A percentile compares a stretch with the other conserved stretches of the same genome.
Conservation (phyloP, 441 rosid genomes). For the Jatropha podagrica region DNA sequence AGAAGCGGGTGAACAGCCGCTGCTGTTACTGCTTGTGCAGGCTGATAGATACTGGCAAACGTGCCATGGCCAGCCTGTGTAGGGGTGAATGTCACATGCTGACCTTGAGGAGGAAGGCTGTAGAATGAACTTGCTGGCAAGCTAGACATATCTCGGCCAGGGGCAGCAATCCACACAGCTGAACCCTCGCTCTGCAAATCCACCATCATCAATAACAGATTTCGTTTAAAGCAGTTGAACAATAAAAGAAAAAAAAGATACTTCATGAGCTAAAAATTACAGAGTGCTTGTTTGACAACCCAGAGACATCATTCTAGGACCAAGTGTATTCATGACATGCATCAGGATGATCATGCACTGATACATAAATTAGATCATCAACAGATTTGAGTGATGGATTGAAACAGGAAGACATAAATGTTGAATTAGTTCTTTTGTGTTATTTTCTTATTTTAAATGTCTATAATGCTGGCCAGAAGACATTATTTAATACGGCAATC, state of each 20-base stretch:
- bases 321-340: neutral
- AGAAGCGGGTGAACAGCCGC: constrained; percentile 72
- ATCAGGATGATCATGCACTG: neutral
- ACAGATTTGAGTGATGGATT: neutral
- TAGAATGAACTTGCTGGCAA: constrained; percentile 75
- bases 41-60: constrained; percentile 71
- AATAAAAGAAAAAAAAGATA: no score
- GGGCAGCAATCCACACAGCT: constrained; percentile 83
- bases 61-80: constrained; percentile 73
- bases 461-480: neutral
- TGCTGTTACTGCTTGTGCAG: constrained; percentile 72
- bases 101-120: constrained; percentile 82
- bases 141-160: constrained; percentile 72
- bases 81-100: constrained; percentile 76
- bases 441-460: no score
- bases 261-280: neutral
- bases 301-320: neutral
- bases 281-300: neutral
- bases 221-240: neutral
- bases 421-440: no score
- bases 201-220: constrained; percentile 9
- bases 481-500: no score
- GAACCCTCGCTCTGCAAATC: constrained; percentile 77
- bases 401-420: no score
- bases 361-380: neutral